Evolutionary conservation across 192 early-diverging fungal genomes (phyloP), one percentile per base, ranked within the genome.

Genomic region (Coemansia sp.): DNA sequence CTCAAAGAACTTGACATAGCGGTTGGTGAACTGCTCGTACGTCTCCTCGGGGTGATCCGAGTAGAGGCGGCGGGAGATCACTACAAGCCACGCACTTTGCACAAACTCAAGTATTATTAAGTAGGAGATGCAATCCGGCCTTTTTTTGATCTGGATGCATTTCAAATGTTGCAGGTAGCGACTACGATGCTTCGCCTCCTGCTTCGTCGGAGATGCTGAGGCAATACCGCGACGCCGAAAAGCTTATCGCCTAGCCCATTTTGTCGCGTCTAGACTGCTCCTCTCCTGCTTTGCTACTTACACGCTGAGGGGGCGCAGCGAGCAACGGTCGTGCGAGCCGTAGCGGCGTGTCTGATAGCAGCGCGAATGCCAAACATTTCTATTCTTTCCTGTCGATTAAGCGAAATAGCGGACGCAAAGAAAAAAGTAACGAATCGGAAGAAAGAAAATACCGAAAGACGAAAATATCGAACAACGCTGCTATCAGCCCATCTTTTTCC

Each of bases 1-100:
- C 61, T 93, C 90, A 78, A 94, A 94, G 72, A 93, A 93, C 77
- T 87, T 86, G 70, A 91, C 86, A 66, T 91, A 93, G 60, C 91
- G 91, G 68, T 89, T 86, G 37, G 86, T 90, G 74, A 89, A 91
- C 58, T 88, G 86, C 73, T 94, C 93, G 70, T 87, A 94, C 41
- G 89, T 86, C 65, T 92, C 90, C 51, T 90, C 89, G 36, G 86
- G 82, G 81, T 90, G 88, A 37, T 85, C 81, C 25, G 92, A 90
- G 70, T 90, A 93, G 76, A 80, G 79, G 71, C 88, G 87, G 49
- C 88, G 88, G 17, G 69, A 70, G 42, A 69, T 59, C 22, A 76
- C 79, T 80, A 80, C 24, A 68, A 32, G 12, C 3, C n/a, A n/a
- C n/a, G n/a, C n/a, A n/a, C n/a, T n/a, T n/a, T n/a, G n/a, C n/a